Evolutionary conservation across 305 asterid species (phyloP), one percentile per base, ranked within the genome.

Genomic region (Plantago coronopus): DNA sequence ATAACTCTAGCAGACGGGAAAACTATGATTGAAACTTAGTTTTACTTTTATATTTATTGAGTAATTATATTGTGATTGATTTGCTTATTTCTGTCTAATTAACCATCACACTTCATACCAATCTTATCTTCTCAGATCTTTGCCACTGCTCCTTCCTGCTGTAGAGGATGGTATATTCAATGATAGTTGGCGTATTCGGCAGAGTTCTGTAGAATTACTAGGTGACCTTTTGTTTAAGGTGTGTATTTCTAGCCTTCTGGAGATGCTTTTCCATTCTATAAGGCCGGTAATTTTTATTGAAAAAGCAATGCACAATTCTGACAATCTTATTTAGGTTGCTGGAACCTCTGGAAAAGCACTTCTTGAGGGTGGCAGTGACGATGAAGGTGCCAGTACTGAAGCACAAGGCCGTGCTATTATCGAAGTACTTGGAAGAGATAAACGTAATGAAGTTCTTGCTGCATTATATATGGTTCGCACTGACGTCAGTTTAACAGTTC

Each of bases 341-440:
- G 99, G 99, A 60, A 94, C 99, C 69, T 94, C 99, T 59, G 99
- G 99, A 42, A 94, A 94, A 87, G 96, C 99, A 49, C 99, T 87
- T 76, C 89, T 94, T 69, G 99, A 94, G 78, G 99, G 99, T 34
- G 99, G 97, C 58, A 94, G 99, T 76, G 99, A 94, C 67, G 99
- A 94, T 80, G 99, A 94, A 79, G 99, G 99, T 74, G 81, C 99
- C 62, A 94, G 99, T 78, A 94, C 99, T 75, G 99, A 94, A 83
- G 99, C 99, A 48, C 99, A 94, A 44, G 99, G 99, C 55, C 88
- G 97, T 57, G 99, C 99, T 59, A 94, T 94, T 72, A 90, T 94
- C 71, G 99, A 94, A 81, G 90, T 94, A 59, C 99, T 94, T 65
- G 99, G 97, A 67, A 79, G 80, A 78, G 99, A 90, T 12, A 94